Conservation (phyloP, 164 flowering plant species). For the Annona squamosa region DNA sequence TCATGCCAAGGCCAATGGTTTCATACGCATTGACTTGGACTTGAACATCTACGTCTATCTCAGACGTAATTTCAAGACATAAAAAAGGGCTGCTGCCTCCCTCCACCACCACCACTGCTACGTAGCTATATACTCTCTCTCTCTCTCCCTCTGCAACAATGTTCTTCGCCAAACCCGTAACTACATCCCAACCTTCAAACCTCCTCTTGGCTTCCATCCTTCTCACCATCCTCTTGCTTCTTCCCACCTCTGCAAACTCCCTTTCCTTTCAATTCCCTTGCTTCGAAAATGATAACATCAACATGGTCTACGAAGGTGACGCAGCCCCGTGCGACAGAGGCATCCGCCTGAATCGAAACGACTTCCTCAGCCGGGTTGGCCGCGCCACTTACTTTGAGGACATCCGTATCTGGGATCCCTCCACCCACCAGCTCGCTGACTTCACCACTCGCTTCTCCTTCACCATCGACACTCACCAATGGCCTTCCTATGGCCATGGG, state of each 20-base stretch:
- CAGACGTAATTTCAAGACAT: no score
- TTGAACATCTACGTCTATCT: no score
- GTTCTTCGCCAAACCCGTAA: neutral
- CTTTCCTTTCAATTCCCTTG: constrained; percentile 22
- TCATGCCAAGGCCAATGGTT: no score
- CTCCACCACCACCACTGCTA: no score
- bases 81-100: no score
- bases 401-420: constrained; percentile 32
- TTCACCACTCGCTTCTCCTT: constrained; percentile 46
- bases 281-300: constrained; percentile 3
- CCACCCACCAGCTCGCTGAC: constrained; percentile 24
- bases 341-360: constrained; percentile 13
- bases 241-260: neutral
- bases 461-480: constrained; percentile 12
- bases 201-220: neutral
- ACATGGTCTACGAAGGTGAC: constrained; percentile 14
- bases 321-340: constrained; percentile 5
- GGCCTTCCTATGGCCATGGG: constrained; percentile 26
- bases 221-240: neutral
- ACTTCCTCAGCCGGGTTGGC: constrained; percentile 16
- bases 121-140: neutral
- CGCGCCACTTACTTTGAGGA: constrained; percentile 22
- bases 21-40: no score
- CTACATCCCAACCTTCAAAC: neutral
- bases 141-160: neutral